Percentiles rank a stretch among this genome's conserved stretches.
phyloP scores from a whole-genome alignment of 352 stramenopile species.

The Globisporangium acanthophoron region DNA sequence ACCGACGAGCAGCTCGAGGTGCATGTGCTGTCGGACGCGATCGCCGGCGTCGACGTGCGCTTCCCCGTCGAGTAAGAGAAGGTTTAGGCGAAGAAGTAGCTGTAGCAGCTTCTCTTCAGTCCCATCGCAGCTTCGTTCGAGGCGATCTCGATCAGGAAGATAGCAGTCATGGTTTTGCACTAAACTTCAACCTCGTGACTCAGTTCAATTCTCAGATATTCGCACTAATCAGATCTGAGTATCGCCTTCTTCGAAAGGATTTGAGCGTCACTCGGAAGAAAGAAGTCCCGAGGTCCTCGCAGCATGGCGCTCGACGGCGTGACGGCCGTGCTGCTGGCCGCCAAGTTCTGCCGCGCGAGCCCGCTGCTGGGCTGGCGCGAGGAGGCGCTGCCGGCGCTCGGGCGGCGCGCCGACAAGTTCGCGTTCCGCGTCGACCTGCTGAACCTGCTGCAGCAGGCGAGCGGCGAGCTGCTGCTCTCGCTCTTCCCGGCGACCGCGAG shows the following conservation, averaged over 20 bases:
- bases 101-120: too few relatives aligned
- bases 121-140: too few relatives aligned
- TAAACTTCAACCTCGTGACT: too few relatives aligned
- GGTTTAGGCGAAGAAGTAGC: not conserved
- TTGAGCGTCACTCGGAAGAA: not conserved
- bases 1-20: constrained; percentile 18
- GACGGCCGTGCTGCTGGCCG: constrained; percentile 65
- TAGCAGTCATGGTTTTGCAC: too few relatives aligned
- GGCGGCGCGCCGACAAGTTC: constrained; percentile 55
- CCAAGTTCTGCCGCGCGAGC: constrained; percentile 65
- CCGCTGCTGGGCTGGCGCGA: constrained; percentile 70
- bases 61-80: constrained; percentile 2
- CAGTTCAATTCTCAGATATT: too few relatives aligned
- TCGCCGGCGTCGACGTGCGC: constrained; percentile 34
- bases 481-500: constrained; percentile 50
- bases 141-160: too few relatives aligned
- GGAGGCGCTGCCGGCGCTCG: constrained; percentile 54
- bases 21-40: constrained; percentile 49
- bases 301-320: constrained; percentile 38
- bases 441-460: constrained; percentile 52
- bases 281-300: not conserved
- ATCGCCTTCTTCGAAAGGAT: too few relatives aligned
- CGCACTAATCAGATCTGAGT: too few relatives aligned
- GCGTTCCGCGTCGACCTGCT: constrained; percentile 65
- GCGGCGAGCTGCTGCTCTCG: constrained; percentile 53